Percentiles rank a stretch among this genome's conserved stretches.
Conservation (phyloP, 805 yeast genomes). For the Starmerella geochares region DNA sequence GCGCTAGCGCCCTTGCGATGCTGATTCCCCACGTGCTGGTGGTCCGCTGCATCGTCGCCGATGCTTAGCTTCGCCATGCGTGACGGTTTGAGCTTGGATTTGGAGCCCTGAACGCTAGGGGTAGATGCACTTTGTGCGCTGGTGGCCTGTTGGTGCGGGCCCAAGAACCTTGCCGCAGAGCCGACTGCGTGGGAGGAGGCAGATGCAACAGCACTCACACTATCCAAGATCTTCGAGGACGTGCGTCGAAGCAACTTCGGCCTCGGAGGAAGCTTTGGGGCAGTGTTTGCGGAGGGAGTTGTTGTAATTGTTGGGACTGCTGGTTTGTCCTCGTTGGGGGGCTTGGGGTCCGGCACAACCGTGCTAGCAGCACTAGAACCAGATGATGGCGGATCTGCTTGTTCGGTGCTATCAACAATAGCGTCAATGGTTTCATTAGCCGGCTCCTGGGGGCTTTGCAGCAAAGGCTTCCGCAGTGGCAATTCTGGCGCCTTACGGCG, state of each 20-base stretch:
- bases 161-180: constrained; percentile 15
- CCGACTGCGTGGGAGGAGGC: constrained; percentile 16
- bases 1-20: not conserved
- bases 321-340: not conserved
- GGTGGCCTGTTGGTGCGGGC: constrained; percentile 6
- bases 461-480: not conserved
- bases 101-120: not conserved
- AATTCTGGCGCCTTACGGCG: not conserved
- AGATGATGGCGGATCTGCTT: not conserved
- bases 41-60: not conserved
- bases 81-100: not conserved
- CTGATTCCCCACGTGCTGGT: not conserved
- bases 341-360: not conserved
- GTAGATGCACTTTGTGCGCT: not conserved
- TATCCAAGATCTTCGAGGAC: constrained; percentile 21
- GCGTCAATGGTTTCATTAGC: not conserved
- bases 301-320: not conserved
- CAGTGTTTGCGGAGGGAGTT: not conserved
- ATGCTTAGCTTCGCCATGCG: not conserved
- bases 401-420: not conserved
- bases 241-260: constrained; percentile 24
- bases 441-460: not conserved
- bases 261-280: constrained; percentile 33
- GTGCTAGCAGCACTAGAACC: not conserved
- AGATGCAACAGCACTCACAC: constrained; percentile 17